Percentiles rank a stretch among this genome's conserved stretches.
These are phyloP conservation scores for Candida namnaoensis DNA, from an alignment of 805 yeast species.

Conservation along the genomic window DNA sequence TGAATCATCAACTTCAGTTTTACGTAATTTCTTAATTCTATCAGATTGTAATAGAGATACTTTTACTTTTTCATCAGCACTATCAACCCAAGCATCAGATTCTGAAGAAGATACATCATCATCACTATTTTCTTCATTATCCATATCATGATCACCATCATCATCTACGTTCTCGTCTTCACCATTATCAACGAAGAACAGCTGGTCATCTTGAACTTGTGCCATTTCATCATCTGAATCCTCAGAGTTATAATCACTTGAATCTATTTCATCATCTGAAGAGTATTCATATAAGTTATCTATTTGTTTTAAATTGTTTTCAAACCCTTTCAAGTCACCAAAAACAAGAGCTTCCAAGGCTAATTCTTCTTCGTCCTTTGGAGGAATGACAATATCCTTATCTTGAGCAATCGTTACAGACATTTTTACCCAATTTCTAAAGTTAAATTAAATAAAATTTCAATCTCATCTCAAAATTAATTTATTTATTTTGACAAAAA, in stretches of 20 bases:
- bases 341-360: constrained; percentile 77
- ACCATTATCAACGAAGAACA: constrained; percentile 48
- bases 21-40: constrained; percentile 64
- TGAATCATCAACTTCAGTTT: constrained; percentile 39
- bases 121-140: constrained; percentile 23
- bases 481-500: not conserved
- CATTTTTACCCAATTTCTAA: not conserved
- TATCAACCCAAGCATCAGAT: constrained; percentile 71
- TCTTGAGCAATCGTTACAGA: not conserved
- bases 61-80: constrained; percentile 74
- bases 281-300: constrained; percentile 44
- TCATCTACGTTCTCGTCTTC: constrained; percentile 10
- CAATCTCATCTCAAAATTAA: not conserved
- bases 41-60: constrained; percentile 54
- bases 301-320: constrained; percentile 47
- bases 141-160: constrained; percentile 21
- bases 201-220: constrained; percentile 36
- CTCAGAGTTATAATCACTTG: constrained; percentile 21
- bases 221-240: constrained; percentile 21
- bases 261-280: constrained; percentile 31
- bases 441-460: too few species aligned
- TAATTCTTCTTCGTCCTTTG: constrained; percentile 80
- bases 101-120: constrained; percentile 16
- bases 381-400: constrained; percentile 30
- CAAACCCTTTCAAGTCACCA: constrained; percentile 79